These are phyloP conservation scores for Articulospora tetracladia DNA, from an alignment of 495 filamentous ascomycete genomes.

Conservation along the genomic window DNA sequence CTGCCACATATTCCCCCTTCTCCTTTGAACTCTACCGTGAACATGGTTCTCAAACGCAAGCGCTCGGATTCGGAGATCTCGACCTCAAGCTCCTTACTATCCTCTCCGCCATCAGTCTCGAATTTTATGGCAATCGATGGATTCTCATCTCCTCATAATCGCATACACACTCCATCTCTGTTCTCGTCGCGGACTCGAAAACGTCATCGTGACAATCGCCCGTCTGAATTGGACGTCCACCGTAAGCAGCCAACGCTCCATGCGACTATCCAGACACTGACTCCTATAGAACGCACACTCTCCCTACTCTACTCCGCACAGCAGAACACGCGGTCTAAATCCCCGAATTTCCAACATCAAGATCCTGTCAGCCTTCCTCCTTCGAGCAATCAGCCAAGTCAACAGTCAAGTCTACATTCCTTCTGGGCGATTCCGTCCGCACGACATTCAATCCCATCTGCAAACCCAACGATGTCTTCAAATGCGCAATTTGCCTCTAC, in stretches of 20 bases:
- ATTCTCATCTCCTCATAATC: conserved; percentile 8
- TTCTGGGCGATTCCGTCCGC: conserved; percentile 21
- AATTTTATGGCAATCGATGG: conserved; percentile 16
- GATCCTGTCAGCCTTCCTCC: conserved; percentile 6
- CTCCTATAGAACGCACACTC: conserved; percentile 22
- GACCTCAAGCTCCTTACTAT: conserved; percentile 17
- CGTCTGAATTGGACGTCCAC: conserved; percentile 19
- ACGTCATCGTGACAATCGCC: conserved; percentile 24
- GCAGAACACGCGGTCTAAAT: conserved; percentile 10
- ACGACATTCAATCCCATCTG: conserved; percentile 7
- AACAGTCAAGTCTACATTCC: conserved; percentile 24
- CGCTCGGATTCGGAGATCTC: conserved; percentile 24
- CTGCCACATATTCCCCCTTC: too few relatives aligned
- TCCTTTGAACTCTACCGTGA: too few relatives aligned
- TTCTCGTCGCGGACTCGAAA: conserved; percentile 22
- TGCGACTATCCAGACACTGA: not conserved
- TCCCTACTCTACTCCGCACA: conserved; percentile 25
- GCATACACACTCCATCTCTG: conserved; percentile 15
- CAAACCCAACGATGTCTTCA: conserved; percentile 10
- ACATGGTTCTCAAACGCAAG: conserved; percentile 25
- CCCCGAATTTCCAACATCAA: not conserved
- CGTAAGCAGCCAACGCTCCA: conserved; percentile 8
- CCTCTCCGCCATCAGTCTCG: conserved; percentile 11
- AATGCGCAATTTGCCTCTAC: too few relatives aligned
- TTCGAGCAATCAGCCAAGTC: not conserved